These are phyloP conservation scores for Penicillium turbatum DNA, from an alignment of 495 filamentous ascomycete genomes.

Conservation along the genomic window DNA sequence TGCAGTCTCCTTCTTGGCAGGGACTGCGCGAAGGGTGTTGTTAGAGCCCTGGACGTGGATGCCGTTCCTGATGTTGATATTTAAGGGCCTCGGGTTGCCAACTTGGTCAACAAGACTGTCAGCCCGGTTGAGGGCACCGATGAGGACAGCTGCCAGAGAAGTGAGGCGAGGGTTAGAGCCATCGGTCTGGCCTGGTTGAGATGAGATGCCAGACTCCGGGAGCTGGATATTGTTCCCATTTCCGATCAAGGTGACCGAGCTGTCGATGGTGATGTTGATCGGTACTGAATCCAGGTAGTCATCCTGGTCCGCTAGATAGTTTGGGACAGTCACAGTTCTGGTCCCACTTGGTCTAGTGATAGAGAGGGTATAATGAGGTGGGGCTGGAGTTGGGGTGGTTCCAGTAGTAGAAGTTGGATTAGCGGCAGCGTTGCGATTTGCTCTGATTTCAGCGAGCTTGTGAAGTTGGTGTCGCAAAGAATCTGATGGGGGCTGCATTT, in stretches of 20 bases:
- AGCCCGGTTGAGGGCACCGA: conserved; percentile 8
- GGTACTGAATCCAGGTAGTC: background rate
- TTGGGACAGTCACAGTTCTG: conserved; percentile 3
- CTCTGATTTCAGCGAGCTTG: conserved; percentile 21
- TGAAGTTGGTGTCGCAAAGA: conserved; percentile 22
- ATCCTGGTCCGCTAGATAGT: background rate
- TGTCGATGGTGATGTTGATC: conserved; percentile 34
- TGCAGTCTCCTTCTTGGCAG: background rate
- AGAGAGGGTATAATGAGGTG: conserved; percentile 4
- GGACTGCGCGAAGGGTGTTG: background rate
- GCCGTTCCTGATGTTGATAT: background rate
- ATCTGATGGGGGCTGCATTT: conserved; percentile 23
- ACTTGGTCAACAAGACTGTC: conserved; percentile 6
- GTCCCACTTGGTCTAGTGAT: conserved; percentile 4
- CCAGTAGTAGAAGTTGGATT: background rate
- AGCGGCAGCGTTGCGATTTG: conserved; percentile 5
- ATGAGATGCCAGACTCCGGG: conserved; percentile 8
- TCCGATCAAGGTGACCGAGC: conserved; percentile 34
- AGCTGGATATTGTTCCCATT: conserved; percentile 32
- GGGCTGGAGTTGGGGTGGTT: conserved; percentile 9
- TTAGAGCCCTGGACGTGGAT: background rate
- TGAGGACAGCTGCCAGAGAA: conserved; percentile 6
- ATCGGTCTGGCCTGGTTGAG: background rate
- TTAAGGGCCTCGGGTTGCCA: background rate
- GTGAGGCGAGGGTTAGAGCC: background rate